Percentiles rank a stretch among this genome's conserved stretches.
phyloP scores from a whole-genome alignment of 352 stramenopile genomes.

The Phytophthora chlamydospora region DNA sequence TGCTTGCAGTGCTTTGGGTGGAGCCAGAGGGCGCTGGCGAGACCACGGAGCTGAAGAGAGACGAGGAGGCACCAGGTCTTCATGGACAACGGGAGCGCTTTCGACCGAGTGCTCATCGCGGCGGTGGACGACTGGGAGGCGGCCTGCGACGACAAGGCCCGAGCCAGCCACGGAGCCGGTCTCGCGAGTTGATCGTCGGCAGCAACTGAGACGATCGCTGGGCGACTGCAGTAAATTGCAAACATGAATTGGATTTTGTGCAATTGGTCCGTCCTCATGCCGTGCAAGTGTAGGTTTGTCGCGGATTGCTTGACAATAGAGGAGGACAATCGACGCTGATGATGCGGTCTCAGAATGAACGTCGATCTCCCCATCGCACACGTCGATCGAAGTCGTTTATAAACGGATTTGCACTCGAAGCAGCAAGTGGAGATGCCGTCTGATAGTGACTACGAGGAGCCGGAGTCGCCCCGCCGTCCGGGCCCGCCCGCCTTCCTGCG shows the following conservation, averaged over 20 bases:
- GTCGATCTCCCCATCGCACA: too few relatives aligned
- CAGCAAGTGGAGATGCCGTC: conserved; percentile 10
- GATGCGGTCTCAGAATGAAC: too few relatives aligned
- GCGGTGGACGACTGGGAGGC: conserved; percentile 30
- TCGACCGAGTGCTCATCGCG: conserved; percentile 60
- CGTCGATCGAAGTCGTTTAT: conserved; percentile 3
- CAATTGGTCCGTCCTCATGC: too few relatives aligned
- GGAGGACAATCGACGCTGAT: conserved; percentile 21
- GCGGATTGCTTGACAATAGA: too few relatives aligned
- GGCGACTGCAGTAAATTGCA: too few relatives aligned
- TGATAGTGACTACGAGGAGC: conserved; percentile 6
- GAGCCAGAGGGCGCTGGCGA: too few relatives aligned
- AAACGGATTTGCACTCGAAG: conserved; percentile 16
- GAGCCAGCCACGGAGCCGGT: neutral
- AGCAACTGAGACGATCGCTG: too few relatives aligned
- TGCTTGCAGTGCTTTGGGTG: too few relatives aligned
- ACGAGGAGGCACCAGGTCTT: conserved; percentile 82
- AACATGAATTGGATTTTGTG: too few relatives aligned
- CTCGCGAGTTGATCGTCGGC: conserved; percentile 3
- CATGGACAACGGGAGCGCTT: conserved; percentile 75
- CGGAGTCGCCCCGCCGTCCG: conserved; percentile 8
- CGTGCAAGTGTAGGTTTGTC: too few relatives aligned
- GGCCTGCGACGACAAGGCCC: neutral
- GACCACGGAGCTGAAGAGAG: too few relatives aligned
- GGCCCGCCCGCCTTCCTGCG: conserved; percentile 27